Base-by-base conservation (phyloP, 2,329 filamentous ascomycete genomes). In the Aspergillus sp. region DNA sequence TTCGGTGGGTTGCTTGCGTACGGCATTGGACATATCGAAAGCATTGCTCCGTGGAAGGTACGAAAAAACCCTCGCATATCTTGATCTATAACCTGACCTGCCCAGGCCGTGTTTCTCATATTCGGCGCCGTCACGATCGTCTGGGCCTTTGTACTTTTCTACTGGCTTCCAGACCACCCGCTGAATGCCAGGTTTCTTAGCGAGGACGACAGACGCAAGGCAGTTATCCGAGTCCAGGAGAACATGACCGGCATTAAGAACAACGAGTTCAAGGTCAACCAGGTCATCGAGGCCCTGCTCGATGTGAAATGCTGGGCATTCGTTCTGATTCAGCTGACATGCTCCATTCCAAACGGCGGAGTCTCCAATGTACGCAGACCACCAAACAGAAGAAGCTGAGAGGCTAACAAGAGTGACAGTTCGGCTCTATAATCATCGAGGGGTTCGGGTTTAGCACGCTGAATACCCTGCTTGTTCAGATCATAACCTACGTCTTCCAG, bases 401-500 rank as follows among this genome's bases (percentile, higher is more conserved):
- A 4, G 9, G 11, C 27, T 30, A 30, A 30, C 8, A 30, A 11
- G 3, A 4, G 9, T 4, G 8, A 11, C 13, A 69, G 68, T 55
- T 67, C 61, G 50, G 76, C 70, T 57, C 73, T 72, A 4, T 71
- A 6, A 67, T 75, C 47, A 70, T 75, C 51, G 64, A 70, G 27
- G 70, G 72, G 5, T 75, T 75, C 52, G 69, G 70, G 22, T 75
- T 68, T 54, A 61, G 61, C 34, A 63, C 68, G 0, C 70, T 79
- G n/a, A 67, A 72, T 30, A 74, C 79, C 0, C 75, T 76, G 2
- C 66, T 80, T 0, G 62, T 79, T 6, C 75, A 78, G 49, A 75
- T 77, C 5, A 53, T 53, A 11, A 15, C 9, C 19, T 41, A 39
- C 30, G 51, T 39, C 7, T 46, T 53, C 78, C 77, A 13, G 75